phyloP scores from a whole-genome alignment of 176 grass and related monocot genomes.

The Carex scoparia region DNA sequence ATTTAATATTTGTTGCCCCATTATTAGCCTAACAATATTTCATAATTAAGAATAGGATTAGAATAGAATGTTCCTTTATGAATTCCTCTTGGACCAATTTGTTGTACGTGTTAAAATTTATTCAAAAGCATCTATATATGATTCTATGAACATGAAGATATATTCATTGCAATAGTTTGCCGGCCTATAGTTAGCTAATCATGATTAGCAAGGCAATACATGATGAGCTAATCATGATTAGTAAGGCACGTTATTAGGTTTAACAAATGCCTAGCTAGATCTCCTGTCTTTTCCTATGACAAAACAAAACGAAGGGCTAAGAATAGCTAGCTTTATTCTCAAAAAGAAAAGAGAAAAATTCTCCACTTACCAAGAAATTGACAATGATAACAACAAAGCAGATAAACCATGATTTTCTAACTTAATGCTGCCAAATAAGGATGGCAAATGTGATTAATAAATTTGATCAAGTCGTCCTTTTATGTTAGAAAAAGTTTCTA shows the following conservation, averaged over 20 bases:
- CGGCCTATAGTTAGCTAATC: not conserved
- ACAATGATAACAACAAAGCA: slow-evolving; percentile 25
- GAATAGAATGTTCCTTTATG: not conserved
- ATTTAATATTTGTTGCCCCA: no score
- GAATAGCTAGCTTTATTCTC: slow-evolving; percentile 16
- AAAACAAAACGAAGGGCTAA: not conserved
- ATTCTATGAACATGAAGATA: not conserved
- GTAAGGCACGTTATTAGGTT: not conserved
- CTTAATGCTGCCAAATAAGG: slow-evolving; percentile 12
- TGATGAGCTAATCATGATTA: slow-evolving; percentile 15
- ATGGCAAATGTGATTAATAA: not conserved
- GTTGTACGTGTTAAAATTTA: not conserved
- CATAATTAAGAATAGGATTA: not conserved
- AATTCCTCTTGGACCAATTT: not conserved
- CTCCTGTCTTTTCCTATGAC: not conserved
- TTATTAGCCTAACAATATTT: not conserved
- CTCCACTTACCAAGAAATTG: slow-evolving; percentile 28
- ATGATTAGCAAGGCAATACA: not conserved
- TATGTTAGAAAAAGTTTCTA: not conserved
- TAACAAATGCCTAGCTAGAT: not conserved
- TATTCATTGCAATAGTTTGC: not conserved
- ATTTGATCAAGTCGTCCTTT: not conserved
- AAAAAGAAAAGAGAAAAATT: slow-evolving; percentile 22
- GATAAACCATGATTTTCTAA: slow-evolving; percentile 1
- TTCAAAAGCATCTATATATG: not conserved